A percentile compares a stretch with the other conserved stretches of the same genome.
These are phyloP conservation scores for Schizochytrium sp. DNA, from an alignment of 108 stramenopile species.

Conservation along the genomic window DNA sequence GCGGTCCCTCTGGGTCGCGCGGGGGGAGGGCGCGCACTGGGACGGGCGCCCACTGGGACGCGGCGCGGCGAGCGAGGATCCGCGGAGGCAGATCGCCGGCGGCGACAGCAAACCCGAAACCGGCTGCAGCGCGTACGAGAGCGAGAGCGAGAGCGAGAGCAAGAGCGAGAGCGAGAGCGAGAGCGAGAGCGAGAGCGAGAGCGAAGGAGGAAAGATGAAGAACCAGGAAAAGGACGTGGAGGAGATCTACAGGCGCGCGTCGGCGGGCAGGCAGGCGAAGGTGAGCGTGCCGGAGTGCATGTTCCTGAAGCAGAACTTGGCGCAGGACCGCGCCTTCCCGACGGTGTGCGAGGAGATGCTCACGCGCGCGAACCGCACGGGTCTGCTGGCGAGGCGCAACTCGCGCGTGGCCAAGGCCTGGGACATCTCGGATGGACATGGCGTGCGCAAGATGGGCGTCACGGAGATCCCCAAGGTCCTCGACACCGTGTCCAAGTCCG, in stretches of 20 bases:
- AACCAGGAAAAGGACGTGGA: not conserved
- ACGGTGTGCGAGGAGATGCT: not conserved
- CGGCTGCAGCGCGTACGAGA: too few relatives aligned
- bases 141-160: too few relatives aligned
- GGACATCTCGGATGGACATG: not conserved
- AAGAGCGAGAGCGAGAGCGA: too few relatives aligned
- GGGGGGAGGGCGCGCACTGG: too few relatives aligned
- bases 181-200: too few relatives aligned
- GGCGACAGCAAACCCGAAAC: too few relatives aligned
- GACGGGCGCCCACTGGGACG: too few relatives aligned
- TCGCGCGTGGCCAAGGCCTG: not conserved
- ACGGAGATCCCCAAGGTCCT: not conserved
- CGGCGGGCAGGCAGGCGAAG: not conserved
- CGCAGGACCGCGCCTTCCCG: not conserved
- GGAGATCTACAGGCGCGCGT: not conserved
- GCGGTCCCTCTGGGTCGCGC: too few relatives aligned
- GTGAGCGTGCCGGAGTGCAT: not conserved
- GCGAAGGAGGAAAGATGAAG: not conserved
- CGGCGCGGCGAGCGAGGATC: too few relatives aligned
- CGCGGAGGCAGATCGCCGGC: too few relatives aligned
- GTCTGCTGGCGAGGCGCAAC: not conserved
- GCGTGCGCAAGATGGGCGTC: not conserved
- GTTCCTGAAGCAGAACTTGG: not conserved
- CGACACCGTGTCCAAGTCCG: not conserved
- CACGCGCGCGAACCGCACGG: not conserved